Percentiles rank a stretch among this genome's conserved stretches.
These are phyloP conservation scores for Dalbergia oliveri DNA, from an alignment of 306 rosid genomes.

Conservation along the genomic window DNA sequence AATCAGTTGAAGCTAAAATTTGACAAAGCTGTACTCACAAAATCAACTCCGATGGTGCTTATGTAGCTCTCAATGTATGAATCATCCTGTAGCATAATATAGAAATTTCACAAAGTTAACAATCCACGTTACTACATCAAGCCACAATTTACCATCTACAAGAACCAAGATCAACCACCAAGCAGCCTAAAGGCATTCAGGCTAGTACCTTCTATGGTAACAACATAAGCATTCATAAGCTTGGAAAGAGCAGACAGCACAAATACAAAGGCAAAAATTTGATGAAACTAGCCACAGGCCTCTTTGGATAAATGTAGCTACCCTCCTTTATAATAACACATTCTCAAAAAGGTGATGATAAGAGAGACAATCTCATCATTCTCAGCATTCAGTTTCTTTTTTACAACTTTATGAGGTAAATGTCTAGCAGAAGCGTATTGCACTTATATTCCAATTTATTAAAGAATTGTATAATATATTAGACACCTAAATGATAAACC, in stretches of 20 bases:
- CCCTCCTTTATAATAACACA: too few relatives aligned
- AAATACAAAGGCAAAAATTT: too few relatives aligned
- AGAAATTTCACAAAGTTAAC: neutral
- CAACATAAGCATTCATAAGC: constrained; percentile 1
- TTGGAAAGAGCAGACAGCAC: neutral
- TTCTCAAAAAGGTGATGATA: neutral
- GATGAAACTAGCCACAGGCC: too few relatives aligned
- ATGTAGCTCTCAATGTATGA: constrained; percentile 96
- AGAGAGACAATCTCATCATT: constrained; percentile 11
- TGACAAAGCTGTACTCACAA: constrained; percentile 65
- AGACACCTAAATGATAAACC: constrained; percentile 3
- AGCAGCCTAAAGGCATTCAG: constrained; percentile 11
- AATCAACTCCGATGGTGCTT: constrained; percentile 98
- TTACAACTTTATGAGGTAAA: neutral
- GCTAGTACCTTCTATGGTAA: neutral
- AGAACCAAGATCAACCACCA: constrained; percentile 29
- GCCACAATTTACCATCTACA: constrained; percentile 25
- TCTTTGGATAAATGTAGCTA: too few relatives aligned
- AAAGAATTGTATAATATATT: neutral
- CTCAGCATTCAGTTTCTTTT: neutral
- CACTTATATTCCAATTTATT: neutral
- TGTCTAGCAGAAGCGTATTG: neutral
- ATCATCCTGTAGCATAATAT: constrained; percentile 71
- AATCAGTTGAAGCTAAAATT: constrained; percentile 20
- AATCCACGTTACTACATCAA: constrained; percentile 26